Evolutionary conservation across 768 basidiomycete genomes (phyloP).

Genomic region (Phanerodontia chrysosporium): DNA sequence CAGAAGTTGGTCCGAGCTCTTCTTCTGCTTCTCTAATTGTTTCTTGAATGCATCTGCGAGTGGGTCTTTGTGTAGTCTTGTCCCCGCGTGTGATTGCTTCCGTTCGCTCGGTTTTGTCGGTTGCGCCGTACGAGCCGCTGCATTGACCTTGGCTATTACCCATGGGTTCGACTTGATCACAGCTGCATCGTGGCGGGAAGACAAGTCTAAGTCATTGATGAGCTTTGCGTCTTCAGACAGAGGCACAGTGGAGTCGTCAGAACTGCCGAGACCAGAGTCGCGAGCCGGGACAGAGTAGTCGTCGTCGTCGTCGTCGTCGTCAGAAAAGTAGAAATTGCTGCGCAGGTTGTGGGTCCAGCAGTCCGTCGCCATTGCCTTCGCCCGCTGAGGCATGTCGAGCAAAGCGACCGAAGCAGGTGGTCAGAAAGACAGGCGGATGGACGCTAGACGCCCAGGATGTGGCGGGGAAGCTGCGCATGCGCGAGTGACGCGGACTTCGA

Average conservation of each 20-base stretch:
- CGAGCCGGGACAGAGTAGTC: not conserved
- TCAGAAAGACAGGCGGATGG: not conserved
- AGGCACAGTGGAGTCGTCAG: not conserved
- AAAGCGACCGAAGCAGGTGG: not conserved
- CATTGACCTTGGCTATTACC: conserved; percentile 78
- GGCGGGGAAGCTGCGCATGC: not conserved
- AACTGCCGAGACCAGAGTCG: not conserved
- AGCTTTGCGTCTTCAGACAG: conserved; percentile 25
- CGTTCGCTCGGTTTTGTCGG: not conserved
- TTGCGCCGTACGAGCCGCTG: conserved; percentile 42
- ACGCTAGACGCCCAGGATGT: not conserved
- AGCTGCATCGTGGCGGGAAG: conserved; percentile 55
- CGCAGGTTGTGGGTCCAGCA: conserved; percentile 13
- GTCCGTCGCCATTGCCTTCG: not conserved
- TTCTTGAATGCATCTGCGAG: conserved; percentile 47
- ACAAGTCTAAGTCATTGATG: conserved; percentile 54
- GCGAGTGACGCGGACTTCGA: not conserved
- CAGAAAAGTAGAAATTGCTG: not conserved
- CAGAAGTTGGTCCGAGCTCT: not conserved
- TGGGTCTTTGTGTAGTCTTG: conserved; percentile 21
- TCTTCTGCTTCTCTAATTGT: conserved; percentile 25
- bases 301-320: conserved; percentile 7
- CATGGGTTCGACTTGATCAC: conserved; percentile 74
- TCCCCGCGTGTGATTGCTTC: no score
- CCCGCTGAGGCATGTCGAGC: not conserved